These are phyloP conservation scores for Naumovozyma dairenensis DNA, from an alignment of 805 yeast species.

Conservation along the genomic window DNA sequence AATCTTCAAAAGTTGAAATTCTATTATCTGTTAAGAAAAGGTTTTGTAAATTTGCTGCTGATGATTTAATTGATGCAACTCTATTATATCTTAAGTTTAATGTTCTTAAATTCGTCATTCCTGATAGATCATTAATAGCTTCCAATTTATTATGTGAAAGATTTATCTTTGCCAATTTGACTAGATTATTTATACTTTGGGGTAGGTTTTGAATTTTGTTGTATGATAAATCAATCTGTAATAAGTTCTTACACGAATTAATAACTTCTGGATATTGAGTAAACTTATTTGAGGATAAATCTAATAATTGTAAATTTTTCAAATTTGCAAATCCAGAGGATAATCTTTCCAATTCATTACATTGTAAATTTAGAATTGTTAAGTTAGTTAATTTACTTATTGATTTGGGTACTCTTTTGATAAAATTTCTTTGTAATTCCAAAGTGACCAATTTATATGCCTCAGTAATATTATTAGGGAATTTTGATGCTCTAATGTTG, in stretches of 20 bases:
- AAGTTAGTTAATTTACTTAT: conserved; percentile 45
- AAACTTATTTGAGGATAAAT: conserved; percentile 72
- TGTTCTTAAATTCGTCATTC: conserved; percentile 49
- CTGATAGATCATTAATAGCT: conserved; percentile 35
- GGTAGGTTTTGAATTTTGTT: conserved; percentile 62
- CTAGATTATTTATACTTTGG: conserved; percentile 45
- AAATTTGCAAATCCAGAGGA: conserved; percentile 54
- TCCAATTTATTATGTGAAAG: conserved; percentile 61
- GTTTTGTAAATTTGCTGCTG: conserved; percentile 55
- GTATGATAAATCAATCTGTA: conserved; percentile 70
- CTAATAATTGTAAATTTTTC: conserved; percentile 46
- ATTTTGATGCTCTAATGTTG: conserved; percentile 58
- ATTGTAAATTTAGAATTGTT: conserved; percentile 55
- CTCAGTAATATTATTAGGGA: conserved; percentile 65
- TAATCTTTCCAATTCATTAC: conserved; percentile 57
- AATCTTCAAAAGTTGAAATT: conserved; percentile 58
- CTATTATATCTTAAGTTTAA: conserved; percentile 72
- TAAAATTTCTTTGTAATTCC: conserved; percentile 70
- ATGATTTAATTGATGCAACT: conserved; percentile 31
- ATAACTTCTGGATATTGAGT: conserved; percentile 55
- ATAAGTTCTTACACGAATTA: conserved; percentile 46
- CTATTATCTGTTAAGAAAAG: conserved; percentile 65
- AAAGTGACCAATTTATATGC: conserved; percentile 57
- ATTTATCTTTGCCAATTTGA: conserved; percentile 56
- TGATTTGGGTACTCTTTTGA: conserved; percentile 50